A percentile compares a stretch with the other conserved stretches of the same genome.
These are phyloP conservation scores for Macrophomina tecta DNA, from an alignment of 2,329 filamentous ascomycete species.

Conservation along the genomic window DNA sequence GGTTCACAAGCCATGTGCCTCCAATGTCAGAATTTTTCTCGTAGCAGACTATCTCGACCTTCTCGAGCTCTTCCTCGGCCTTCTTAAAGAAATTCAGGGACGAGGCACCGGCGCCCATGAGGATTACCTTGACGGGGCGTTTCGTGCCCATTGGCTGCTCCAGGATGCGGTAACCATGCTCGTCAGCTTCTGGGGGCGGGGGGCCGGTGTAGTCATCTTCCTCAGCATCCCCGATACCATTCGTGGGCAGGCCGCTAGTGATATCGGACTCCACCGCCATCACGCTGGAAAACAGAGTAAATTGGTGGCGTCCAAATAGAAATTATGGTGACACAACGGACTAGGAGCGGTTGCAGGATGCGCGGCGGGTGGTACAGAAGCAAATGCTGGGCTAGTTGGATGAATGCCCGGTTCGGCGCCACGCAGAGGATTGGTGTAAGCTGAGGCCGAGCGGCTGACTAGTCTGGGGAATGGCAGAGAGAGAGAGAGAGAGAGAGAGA, in stretches of 20 bases:
- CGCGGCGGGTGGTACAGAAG: neutral
- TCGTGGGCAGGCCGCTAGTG: neutral
- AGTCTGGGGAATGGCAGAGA: neutral
- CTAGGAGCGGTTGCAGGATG: neutral
- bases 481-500: neutral
- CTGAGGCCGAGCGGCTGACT: neutral
- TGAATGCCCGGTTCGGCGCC: neutral
- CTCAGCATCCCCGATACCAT: neutral
- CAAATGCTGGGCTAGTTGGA: too few species aligned
- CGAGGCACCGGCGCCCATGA: conserved; percentile 55
- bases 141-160: conserved; percentile 51
- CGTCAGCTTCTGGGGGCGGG: conserved; percentile 44
- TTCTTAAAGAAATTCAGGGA: conserved; percentile 56
- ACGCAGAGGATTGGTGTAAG: conserved; percentile 15
- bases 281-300: neutral
- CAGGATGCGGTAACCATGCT: conserved; percentile 49
- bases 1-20: conserved; percentile 55
- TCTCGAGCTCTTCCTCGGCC: conserved; percentile 51
- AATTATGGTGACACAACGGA: neutral
- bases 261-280: neutral
- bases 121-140: conserved; percentile 54
- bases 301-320: neutral
- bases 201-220: conserved; percentile 6
- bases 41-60: conserved; percentile 56
- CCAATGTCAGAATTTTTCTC: conserved; percentile 56